phyloP scores from a whole-genome alignment of 2,329 filamentous ascomycete genomes.

The Stylonectria norvegica region DNA sequence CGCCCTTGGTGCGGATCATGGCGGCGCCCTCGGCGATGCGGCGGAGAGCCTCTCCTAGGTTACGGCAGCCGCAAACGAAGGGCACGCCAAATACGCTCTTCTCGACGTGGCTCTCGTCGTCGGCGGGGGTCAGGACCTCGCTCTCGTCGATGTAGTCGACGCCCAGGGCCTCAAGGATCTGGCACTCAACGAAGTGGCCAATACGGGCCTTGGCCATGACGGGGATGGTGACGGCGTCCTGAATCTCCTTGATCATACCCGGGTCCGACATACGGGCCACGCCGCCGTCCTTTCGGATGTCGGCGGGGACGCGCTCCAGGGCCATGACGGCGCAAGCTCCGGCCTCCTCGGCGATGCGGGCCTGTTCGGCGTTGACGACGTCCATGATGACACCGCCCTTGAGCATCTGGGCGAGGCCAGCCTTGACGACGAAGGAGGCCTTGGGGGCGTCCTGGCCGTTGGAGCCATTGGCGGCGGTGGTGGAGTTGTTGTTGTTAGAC shows the following conservation, averaged over 20 bases:
- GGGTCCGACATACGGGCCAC: constrained; percentile 98
- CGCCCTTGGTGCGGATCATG: constrained; percentile 98
- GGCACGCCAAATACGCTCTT: constrained; percentile 80
- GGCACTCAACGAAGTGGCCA: constrained; percentile 96
- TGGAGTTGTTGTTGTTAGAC: constrained; percentile 31
- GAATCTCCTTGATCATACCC: constrained; percentile 90
- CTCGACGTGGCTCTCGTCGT: constrained; percentile 85
- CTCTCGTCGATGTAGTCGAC: constrained; percentile 98
- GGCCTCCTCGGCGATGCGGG: constrained; percentile 94
- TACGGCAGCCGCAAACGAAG: constrained; percentile 94
- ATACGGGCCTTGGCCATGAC: constrained; percentile 99
- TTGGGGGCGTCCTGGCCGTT: constrained; percentile 37
- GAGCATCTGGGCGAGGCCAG: constrained; percentile 93
- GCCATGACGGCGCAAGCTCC: constrained; percentile 98
- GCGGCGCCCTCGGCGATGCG: constrained; percentile 90
- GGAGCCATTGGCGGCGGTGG: constrained; percentile 24
- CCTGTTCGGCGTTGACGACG: constrained; percentile 88
- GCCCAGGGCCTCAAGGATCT: constrained; percentile 91
- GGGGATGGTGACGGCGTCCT: constrained; percentile 90
- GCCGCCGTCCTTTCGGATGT: constrained; percentile 88
- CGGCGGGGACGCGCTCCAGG: constrained; percentile 92
- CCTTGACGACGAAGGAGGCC: constrained; percentile 81
- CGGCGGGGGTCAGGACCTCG: constrained; percentile 94
- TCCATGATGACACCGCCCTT: constrained; percentile 99
- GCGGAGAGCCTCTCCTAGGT: constrained; percentile 88